A percentile compares a stretch with the other conserved stretches of the same genome.
phyloP scores from a whole-genome alignment of 345 rosid species.

The Ailanthus altissimus region DNA sequence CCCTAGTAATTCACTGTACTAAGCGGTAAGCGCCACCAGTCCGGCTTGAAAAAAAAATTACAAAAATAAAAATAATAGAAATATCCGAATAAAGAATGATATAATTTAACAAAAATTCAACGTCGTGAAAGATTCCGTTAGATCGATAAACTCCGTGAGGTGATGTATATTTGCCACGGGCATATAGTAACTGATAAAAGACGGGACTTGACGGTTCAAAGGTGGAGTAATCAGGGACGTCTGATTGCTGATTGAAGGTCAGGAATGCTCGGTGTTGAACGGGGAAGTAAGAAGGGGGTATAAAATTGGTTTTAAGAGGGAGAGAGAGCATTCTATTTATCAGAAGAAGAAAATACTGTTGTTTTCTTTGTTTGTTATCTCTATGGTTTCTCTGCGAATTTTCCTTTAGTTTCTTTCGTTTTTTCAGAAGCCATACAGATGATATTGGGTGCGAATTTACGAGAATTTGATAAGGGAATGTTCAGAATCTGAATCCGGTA shows the following conservation, averaged over 20 bases:
- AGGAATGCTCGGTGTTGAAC: slow-evolving; percentile 15
- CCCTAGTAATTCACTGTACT: slow-evolving; percentile 7
- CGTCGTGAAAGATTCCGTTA: slow-evolving; percentile 38
- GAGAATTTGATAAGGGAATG: slow-evolving; percentile 27
- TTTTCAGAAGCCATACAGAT: slow-evolving; percentile 38
- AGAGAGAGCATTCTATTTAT: slow-evolving; percentile 29
- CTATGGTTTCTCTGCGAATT: slow-evolving; percentile 31
- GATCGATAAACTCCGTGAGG: slow-evolving; percentile 24
- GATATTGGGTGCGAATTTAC: not conserved
- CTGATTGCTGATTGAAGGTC: slow-evolving; percentile 29
- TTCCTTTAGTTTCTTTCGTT: slow-evolving; percentile 33
- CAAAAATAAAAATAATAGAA: not conserved
- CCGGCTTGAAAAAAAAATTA: not conserved
- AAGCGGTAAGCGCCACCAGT: slow-evolving; percentile 17
- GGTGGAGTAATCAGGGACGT: slow-evolving; percentile 22
- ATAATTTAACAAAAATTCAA: not conserved
- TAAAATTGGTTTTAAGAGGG: slow-evolving; percentile 24
- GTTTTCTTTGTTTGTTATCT: slow-evolving; percentile 13
- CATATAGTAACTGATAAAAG: slow-evolving; percentile 7
- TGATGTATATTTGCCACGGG: not conserved
- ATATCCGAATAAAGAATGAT: not conserved
- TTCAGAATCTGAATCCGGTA: slow-evolving; percentile 31
- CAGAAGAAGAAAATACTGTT: slow-evolving; percentile 16
- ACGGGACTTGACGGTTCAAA: slow-evolving; percentile 28
- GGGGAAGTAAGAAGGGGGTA: slow-evolving; percentile 20